Evolutionary conservation across 1,284 basidiomycete species (phyloP).

Genomic region (Spongispora temasekensis): DNA sequence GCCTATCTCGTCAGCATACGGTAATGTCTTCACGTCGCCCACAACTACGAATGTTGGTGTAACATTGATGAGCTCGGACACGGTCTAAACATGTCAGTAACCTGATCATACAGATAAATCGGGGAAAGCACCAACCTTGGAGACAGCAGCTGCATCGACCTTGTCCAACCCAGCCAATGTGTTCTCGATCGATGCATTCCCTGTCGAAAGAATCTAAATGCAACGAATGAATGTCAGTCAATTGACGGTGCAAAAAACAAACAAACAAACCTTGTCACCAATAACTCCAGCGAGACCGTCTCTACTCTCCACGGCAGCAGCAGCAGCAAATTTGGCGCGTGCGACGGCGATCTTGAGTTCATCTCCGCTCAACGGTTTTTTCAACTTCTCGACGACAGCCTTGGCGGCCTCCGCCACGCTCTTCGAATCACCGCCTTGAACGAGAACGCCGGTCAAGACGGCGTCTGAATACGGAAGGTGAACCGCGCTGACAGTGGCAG

Average conservation of each 20-base stretch:
- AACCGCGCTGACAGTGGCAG: conserved; percentile 67
- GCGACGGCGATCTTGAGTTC: conserved; percentile 79
- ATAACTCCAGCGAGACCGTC: conserved; percentile 67
- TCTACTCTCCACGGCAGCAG: conserved; percentile 65
- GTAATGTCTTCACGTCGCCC: conserved; percentile 75
- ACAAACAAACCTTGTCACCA: conserved; percentile 66
- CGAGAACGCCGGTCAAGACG: conserved; percentile 77
- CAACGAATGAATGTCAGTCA: conserved; percentile 4
- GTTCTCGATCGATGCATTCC: conserved; percentile 52
- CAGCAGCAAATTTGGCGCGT: conserved; percentile 85
- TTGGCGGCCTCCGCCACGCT: conserved; percentile 67
- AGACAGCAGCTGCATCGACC: conserved; percentile 58
- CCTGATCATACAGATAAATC: no score
- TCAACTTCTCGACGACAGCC: conserved; percentile 67
- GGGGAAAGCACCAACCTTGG: conserved; percentile 56
- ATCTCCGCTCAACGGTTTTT: conserved; percentile 66
- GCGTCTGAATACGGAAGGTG: conserved; percentile 90
- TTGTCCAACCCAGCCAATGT: conserved; percentile 62
- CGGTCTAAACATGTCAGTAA: no score
- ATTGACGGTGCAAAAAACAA: conserved; percentile 5
- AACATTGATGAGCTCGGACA: conserved; percentile 56
- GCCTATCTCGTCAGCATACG: conserved; percentile 84
- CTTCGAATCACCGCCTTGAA: conserved; percentile 62
- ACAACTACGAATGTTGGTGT: conserved; percentile 88
- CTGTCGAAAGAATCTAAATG: conserved; percentile 58